Conservation (phyloP, 768 basidiomycete genomes). For the Leccinum rimulosum region DNA sequence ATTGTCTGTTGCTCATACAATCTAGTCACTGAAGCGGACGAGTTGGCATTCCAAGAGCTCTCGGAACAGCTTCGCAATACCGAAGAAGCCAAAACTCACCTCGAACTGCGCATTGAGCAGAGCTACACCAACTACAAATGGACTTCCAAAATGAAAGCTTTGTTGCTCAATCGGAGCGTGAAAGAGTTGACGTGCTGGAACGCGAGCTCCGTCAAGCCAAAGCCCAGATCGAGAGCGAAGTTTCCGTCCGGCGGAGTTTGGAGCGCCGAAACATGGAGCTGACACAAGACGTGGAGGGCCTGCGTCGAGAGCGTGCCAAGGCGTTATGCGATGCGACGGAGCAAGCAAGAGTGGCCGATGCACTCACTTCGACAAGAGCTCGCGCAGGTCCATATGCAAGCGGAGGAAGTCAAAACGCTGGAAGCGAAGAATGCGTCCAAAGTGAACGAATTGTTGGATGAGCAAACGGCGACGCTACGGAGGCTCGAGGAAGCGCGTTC, state of each 20-base stretch:
- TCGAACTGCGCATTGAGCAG: conserved; percentile 51
- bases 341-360: conserved; percentile 59
- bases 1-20: conserved; percentile 4
- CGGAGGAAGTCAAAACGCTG: conserved; percentile 64
- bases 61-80: conserved; percentile 61
- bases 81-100: conserved; percentile 53
- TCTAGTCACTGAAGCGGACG: conserved; percentile 71
- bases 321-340: conserved; percentile 70
- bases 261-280: conserved; percentile 65
- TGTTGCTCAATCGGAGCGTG: conserved; percentile 42
- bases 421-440: conserved; percentile 65
- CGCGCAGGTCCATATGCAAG: conserved; percentile 55
- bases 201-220: conserved; percentile 62
- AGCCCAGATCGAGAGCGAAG: conserved; percentile 62
- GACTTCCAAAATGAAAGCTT: conserved; percentile 42
- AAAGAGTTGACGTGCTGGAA: conserved; percentile 55
- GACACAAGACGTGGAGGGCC: conserved; percentile 51
- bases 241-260: conserved; percentile 55
- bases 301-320: conserved; percentile 49
- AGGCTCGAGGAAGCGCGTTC: conserved; percentile 74
- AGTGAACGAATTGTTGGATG: conserved; percentile 64
- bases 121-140: conserved; percentile 52
- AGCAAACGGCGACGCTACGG: conserved; percentile 69
- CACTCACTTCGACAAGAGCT: conserved; percentile 56
- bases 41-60: conserved; percentile 70